Percentiles rank a stretch among this genome's conserved stretches.
These are phyloP conservation scores for Alternaria brassicae DNA, from an alignment of 2,329 filamentous ascomycete species.

Conservation along the genomic window DNA sequence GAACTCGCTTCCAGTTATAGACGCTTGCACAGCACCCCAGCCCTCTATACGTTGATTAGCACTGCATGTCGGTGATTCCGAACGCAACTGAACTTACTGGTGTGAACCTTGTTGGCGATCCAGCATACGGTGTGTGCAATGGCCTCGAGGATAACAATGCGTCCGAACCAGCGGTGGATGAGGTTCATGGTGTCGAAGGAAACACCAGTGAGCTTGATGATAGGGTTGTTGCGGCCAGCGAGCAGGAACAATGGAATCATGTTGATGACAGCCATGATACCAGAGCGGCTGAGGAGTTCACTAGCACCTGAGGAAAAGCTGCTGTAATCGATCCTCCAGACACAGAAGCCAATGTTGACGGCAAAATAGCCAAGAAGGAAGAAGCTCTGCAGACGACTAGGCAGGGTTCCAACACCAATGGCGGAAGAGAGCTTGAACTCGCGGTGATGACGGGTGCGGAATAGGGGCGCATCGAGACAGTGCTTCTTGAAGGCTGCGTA, in stretches of 20 bases:
- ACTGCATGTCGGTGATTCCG: background rate
- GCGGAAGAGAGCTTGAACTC: constrained; percentile 60
- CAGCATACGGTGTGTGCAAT: constrained; percentile 71
- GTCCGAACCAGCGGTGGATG: constrained; percentile 80
- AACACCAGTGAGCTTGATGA: constrained; percentile 74
- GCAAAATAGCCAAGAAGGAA: constrained; percentile 58
- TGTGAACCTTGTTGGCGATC: constrained; percentile 55
- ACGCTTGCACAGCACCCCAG: constrained; percentile 57
- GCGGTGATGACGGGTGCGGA: constrained; percentile 58
- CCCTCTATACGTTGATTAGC: constrained; percentile 49
- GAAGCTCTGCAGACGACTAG: constrained; percentile 57
- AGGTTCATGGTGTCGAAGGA: constrained; percentile 86
- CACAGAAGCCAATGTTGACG: constrained; percentile 57
- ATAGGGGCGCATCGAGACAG: constrained; percentile 57
- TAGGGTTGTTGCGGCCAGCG: constrained; percentile 78
- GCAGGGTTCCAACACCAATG: constrained; percentile 58
- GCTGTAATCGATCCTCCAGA: constrained; percentile 66
- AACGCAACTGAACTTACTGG: constrained; percentile 31
- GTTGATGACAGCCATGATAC: constrained; percentile 74
- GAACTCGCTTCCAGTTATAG: constrained; percentile 55
- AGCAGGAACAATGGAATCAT: constrained; percentile 80
- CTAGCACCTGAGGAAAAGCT: constrained; percentile 78
- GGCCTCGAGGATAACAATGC: constrained; percentile 75
- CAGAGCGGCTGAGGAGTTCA: constrained; percentile 68
- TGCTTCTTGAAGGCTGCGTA: constrained; percentile 57